These are phyloP conservation scores for Ceratobasidium sp. DNA, from an alignment of 1,284 basidiomycete species.

Conservation along the genomic window DNA sequence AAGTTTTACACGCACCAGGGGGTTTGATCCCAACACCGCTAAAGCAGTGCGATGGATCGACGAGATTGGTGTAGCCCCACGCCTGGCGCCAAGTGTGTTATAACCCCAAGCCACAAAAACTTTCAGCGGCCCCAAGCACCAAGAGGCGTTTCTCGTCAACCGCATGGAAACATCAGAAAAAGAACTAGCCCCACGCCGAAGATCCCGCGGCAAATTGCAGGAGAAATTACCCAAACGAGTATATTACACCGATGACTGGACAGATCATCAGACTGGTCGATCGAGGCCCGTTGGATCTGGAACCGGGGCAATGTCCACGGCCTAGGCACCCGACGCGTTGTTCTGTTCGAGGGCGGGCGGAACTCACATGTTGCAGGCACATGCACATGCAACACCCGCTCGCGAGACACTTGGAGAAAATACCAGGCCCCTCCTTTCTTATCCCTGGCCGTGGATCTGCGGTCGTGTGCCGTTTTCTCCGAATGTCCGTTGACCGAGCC, in stretches of 20 bases:
- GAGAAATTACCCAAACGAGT: constrained; percentile 2
- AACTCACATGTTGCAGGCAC: not conserved
- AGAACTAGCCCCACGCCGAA: not conserved
- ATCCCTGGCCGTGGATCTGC: not conserved
- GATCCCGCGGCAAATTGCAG: not conserved
- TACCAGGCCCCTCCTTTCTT: not conserved
- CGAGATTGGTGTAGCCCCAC: not conserved
- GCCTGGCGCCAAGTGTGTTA: not conserved
- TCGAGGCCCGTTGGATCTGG: constrained; percentile 4
- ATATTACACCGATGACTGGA: constrained; percentile 6
- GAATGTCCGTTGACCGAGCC: not conserved
- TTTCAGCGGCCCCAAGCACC: not conserved
- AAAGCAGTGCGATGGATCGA: no score
- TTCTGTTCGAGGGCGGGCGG: not conserved
- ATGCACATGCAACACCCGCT: not conserved
- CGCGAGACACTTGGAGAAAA: not conserved
- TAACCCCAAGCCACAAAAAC: constrained; percentile 4
- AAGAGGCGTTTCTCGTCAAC: not conserved
- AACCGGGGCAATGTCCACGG: not conserved
- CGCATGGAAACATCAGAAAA: not conserved
- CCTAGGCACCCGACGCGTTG: constrained; percentile 1
- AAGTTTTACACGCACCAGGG: not conserved
- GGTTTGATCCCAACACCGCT: not conserved
- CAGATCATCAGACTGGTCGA: not conserved
- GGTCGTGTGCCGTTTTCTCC: not conserved